These are phyloP conservation scores for Amphibolis antarctica DNA, from an alignment of 106 monocot genomes.

Conservation along the genomic window DNA sequence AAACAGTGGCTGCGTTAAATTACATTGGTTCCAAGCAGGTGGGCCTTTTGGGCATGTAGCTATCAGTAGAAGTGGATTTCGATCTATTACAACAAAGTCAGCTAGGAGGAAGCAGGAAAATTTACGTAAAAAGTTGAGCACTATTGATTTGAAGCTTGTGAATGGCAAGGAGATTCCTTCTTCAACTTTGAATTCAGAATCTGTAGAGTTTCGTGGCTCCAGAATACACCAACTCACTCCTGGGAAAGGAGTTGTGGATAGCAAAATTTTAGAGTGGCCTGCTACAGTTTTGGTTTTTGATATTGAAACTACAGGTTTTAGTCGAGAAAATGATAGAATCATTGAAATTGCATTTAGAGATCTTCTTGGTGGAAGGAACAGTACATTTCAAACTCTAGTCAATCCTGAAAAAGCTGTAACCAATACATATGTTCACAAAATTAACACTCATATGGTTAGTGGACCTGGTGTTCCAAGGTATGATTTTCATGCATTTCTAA, in stretches of 20 bases:
- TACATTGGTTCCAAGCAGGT: slow-evolving; percentile 21
- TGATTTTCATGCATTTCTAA: neutral
- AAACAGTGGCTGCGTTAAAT: slow-evolving; percentile 11
- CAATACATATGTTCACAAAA: slow-evolving; percentile 71
- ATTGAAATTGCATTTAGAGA: slow-evolving; percentile 88
- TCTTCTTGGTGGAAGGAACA: slow-evolving; percentile 72
- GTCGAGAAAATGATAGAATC: slow-evolving; percentile 41
- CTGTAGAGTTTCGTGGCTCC: slow-evolving; percentile 24
- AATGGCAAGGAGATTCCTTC: slow-evolving; percentile 17
- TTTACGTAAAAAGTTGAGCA: slow-evolving; percentile 16
- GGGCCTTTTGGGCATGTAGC: slow-evolving; percentile 12
- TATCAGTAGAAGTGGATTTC: slow-evolving; percentile 16
- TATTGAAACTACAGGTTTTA: slow-evolving; percentile 87
- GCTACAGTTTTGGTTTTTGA: slow-evolving; percentile 74
- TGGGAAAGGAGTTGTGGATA: slow-evolving; percentile 15
- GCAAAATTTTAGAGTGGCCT: slow-evolving; percentile 38
- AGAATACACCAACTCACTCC: slow-evolving; percentile 20
- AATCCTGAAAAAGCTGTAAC: slow-evolving; percentile 51
- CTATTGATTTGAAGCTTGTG: slow-evolving; percentile 24
- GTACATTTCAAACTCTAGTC: slow-evolving; percentile 75
- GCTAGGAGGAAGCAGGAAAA: slow-evolving; percentile 28
- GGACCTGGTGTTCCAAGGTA: slow-evolving; percentile 78
- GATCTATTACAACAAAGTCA: slow-evolving; percentile 17
- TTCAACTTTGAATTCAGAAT: slow-evolving; percentile 9
- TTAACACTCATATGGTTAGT: slow-evolving; percentile 59